Evolutionary conservation across 2,329 filamentous ascomycete species (phyloP), one percentile per base, ranked within the genome.

Genomic region (Fusarium multiceps): DNA sequence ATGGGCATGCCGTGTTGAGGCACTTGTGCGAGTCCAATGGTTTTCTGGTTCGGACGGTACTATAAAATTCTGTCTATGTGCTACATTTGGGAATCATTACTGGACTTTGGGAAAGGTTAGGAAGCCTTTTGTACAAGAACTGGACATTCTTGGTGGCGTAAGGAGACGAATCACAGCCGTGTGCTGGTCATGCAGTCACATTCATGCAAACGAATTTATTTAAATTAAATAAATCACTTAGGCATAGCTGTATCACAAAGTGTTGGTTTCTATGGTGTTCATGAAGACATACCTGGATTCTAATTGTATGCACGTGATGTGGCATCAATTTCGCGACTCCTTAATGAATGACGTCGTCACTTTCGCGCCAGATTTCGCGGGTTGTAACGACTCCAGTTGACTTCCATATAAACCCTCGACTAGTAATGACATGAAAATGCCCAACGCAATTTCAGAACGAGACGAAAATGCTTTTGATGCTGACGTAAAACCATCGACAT

Each of bases 321-420:
- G 78, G 79, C 75, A 79, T 77, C 72, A 75, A 60, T 80, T 76
- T 75, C 78, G 79, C 66, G 79, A 75, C 45, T 49, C n/a, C 30
- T 43, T 28, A 20, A 43, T 61, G 47, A 30, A 72, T 72, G 67
- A 73, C 64, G 68, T 72, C 59, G 64, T 60, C 46, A 69, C 58
- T 57, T 61, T 62, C 62, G 62, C 48, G 37, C 40, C 47, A 58
- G 12, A 45, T 20, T 30, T 20, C 20, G 20, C 21, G 21, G 21
- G 34, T 20, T 25, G 23, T 32, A 27, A 43, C 34, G 23, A 30
- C 18, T 28, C 59, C 41, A 46, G 14, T 34, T 25, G 11, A 30
- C 28, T 14, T 14, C 46, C 21, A 30, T 41, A 51, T 7, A 59
- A 25, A 23, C 16, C 20, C 27, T 45, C 4, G 27, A 55, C 11